phyloP scores from a whole-genome alignment of 352 stramenopile species.

The Globisporangium solare region DNA sequence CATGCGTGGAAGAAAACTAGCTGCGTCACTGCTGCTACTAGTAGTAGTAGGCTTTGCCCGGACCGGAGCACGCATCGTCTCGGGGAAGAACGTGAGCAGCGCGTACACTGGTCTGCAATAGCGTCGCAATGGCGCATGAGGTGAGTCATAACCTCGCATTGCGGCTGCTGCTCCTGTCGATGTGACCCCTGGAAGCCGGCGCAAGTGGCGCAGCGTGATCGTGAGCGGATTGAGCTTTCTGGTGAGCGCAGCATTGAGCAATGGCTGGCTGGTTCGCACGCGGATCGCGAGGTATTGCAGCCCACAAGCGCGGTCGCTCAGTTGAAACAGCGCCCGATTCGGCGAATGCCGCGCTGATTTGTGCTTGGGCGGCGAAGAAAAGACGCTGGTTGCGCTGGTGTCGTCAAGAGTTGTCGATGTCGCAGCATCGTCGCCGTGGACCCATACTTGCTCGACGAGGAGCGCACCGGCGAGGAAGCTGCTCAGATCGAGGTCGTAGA shows the following conservation, averaged over 20 bases:
- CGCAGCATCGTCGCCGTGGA: background rate
- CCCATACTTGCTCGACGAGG: slow-evolving; percentile 47
- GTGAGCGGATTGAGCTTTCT: slow-evolving; percentile 66
- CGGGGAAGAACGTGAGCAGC: slow-evolving; percentile 45
- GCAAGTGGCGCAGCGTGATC: slow-evolving; percentile 38
- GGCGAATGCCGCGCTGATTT: slow-evolving; percentile 8
- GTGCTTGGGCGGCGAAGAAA: slow-evolving; percentile 3
- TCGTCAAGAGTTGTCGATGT: background rate
- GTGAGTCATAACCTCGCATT: slow-evolving; percentile 15
- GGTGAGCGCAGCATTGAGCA: slow-evolving; percentile 34
- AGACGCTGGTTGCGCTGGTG: background rate
- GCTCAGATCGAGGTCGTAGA: slow-evolving; percentile 65
- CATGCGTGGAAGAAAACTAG: background rate
- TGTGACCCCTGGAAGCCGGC: slow-evolving; percentile 45
- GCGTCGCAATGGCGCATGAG: slow-evolving; percentile 33
- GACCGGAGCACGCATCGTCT: slow-evolving; percentile 15
- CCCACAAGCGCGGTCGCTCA: background rate
- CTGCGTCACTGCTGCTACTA: background rate
- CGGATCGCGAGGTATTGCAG: slow-evolving; percentile 48
- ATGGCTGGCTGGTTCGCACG: slow-evolving; percentile 39
- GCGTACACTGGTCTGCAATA: slow-evolving; percentile 60
- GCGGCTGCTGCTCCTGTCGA: slow-evolving; percentile 5
- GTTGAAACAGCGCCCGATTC: background rate
- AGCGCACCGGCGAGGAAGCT: slow-evolving; percentile 34
- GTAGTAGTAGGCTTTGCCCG: background rate